A percentile compares a stretch with the other conserved stretches of the same genome.
These are phyloP conservation scores for Cyclostephanos invisitatus DNA, from an alignment of 108 stramenopile species.

Conservation along the genomic window DNA sequence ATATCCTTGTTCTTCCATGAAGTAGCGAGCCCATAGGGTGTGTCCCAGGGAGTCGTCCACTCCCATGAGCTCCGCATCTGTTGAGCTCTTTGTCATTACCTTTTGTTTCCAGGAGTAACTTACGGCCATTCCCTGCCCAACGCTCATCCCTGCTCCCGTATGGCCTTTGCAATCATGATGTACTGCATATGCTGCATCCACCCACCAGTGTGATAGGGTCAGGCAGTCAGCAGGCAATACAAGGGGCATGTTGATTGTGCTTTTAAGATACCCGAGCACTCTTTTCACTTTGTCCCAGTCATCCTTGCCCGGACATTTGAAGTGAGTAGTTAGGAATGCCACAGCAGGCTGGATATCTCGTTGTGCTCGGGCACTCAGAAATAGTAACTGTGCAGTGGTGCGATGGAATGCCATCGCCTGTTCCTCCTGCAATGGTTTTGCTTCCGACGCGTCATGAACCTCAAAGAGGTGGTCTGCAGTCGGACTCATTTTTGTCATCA, in stretches of 20 bases:
- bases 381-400: neutral
- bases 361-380: neutral
- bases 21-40: neutral
- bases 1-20: neutral
- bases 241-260: neutral
- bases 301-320: neutral
- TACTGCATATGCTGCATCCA: neutral
- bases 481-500: neutral
- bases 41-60: neutral
- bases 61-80: neutral
- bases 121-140: neutral
- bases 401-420: slow-evolving; percentile 4
- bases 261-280: neutral
- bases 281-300: neutral
- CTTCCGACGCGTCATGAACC: neutral
- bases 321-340: neutral
- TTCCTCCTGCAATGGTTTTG: neutral
- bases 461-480: slow-evolving; percentile 8
- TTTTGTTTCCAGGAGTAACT: neutral
- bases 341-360: slow-evolving; percentile 5
- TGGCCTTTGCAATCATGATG: neutral
- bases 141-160: neutral
- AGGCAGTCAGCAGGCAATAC: neutral
- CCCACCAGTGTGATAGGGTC: neutral
- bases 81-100: neutral